Percentiles rank a stretch among this genome's conserved stretches.
These are phyloP conservation scores for Przewalskia tangutica DNA, from an alignment of 257 asterid species.

Conservation along the genomic window DNA sequence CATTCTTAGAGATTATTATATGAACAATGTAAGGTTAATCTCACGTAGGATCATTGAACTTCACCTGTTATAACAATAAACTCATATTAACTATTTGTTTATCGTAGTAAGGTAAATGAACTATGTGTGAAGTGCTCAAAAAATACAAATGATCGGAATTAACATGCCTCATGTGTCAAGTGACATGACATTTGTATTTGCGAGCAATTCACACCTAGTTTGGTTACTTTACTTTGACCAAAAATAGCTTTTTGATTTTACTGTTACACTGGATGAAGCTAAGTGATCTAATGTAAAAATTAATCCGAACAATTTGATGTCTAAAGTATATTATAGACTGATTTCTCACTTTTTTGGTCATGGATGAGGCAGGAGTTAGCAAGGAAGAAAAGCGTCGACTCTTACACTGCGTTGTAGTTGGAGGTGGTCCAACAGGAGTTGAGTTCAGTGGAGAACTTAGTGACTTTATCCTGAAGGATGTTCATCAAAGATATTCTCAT, in stretches of 20 bases:
- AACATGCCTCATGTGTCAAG: background rate
- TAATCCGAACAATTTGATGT: background rate
- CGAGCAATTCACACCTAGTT: background rate
- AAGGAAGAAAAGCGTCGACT: slow-evolving; percentile 89
- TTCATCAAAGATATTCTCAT: slow-evolving; percentile 74
- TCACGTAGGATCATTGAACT: background rate
- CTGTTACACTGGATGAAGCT: background rate
- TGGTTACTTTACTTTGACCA: background rate
- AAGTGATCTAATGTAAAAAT: background rate
- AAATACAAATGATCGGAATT: background rate
- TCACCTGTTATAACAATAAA: background rate
- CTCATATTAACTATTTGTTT: background rate
- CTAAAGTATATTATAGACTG: background rate
- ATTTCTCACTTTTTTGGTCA: background rate
- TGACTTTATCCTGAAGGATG: slow-evolving; percentile 85
- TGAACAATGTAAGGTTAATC: background rate
- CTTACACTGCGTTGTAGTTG: slow-evolving; percentile 91
- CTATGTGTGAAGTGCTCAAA: background rate
- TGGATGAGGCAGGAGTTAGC: slow-evolving; percentile 44
- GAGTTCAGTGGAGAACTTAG: slow-evolving; percentile 98
- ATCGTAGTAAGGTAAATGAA: background rate
- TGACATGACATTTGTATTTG: background rate
- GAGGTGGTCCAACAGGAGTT: slow-evolving; percentile 99
- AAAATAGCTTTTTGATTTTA: background rate
- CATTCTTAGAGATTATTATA: background rate